A percentile compares a stretch with the other conserved stretches of the same genome.
phyloP scores from a whole-genome alignment of 2,329 filamentous ascomycete species.

The Chrysoporthe deuterocubensis region DNA sequence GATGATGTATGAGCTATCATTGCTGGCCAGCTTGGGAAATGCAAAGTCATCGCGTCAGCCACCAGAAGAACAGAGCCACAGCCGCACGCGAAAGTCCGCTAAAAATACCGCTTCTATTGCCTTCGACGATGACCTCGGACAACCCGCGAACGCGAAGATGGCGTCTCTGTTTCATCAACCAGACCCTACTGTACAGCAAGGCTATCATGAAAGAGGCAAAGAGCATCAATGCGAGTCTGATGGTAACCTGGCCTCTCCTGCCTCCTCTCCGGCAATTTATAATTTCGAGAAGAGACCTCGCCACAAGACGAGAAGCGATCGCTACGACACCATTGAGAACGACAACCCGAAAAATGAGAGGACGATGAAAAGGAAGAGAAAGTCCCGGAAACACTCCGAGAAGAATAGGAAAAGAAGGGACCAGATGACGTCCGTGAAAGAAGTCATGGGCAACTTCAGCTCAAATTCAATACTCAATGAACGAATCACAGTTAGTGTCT shows the following conservation, averaged over 20 bases:
- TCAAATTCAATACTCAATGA: slow-evolving; percentile 56
- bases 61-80: slow-evolving; percentile 3
- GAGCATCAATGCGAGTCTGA: slow-evolving; percentile 1
- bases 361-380: slow-evolving; percentile 32
- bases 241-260: slow-evolving; percentile 2
- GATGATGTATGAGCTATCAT: not conserved
- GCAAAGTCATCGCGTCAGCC: not conserved
- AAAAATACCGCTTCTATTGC: not conserved
- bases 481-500: slow-evolving; percentile 54
- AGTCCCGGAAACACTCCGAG: slow-evolving; percentile 33
- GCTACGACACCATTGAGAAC: slow-evolving; percentile 52
- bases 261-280: not conserved
- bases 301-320: slow-evolving; percentile 59
- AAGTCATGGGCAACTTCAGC: slow-evolving; percentile 59
- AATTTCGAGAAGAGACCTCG: slow-evolving; percentile 43
- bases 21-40: not conserved
- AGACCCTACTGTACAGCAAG: slow-evolving; percentile 4
- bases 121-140: not conserved
- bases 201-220: slow-evolving; percentile 10
- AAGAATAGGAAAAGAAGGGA: slow-evolving; percentile 35
- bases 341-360: slow-evolving; percentile 15
- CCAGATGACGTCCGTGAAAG: slow-evolving; percentile 43
- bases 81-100: not conserved
- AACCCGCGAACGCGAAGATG: not conserved
- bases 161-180: not conserved